Conservation (phyloP, 2,329 filamentous ascomycete species). For the Trichoderma simmonsii region DNA sequence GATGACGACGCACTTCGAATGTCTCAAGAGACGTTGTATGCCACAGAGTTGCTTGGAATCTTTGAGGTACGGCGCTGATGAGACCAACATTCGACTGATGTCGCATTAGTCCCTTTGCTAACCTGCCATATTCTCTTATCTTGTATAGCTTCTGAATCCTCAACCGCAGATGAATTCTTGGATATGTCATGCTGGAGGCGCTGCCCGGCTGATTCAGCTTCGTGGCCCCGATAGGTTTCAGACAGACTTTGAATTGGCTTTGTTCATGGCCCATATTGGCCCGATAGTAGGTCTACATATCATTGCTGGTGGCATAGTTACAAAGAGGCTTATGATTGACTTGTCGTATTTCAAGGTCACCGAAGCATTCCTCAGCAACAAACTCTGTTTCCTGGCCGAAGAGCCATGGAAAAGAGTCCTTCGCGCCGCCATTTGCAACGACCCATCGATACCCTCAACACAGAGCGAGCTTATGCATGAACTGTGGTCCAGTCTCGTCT, state of each 20-base stretch:
- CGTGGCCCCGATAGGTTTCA: not conserved
- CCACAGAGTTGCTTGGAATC: not conserved
- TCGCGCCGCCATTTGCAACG: not conserved
- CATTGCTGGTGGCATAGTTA: not conserved
- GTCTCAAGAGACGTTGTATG: not conserved
- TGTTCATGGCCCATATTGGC: conserved; percentile 6
- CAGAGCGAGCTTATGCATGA: not conserved
- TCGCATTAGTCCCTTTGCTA: not conserved
- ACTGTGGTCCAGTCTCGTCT: not conserved
- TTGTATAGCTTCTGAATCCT: not conserved
- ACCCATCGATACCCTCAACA: not conserved
- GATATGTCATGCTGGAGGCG: not conserved
- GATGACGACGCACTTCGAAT: not conserved
- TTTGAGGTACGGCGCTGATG: not conserved
- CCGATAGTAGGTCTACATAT: not conserved
- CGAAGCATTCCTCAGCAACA: not conserved
- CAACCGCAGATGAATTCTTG: not conserved
- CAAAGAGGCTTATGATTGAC: not conserved
- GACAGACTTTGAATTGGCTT: not conserved
- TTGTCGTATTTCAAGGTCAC: not conserved
- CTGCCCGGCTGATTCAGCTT: not conserved
- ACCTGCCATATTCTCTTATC: not conserved
- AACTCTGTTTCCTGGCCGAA: not conserved
- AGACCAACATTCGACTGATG: not conserved
- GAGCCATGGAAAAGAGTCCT: not conserved